Conservation (phyloP, 352 stramenopile species). For the Plasmopara muralis region DNA sequence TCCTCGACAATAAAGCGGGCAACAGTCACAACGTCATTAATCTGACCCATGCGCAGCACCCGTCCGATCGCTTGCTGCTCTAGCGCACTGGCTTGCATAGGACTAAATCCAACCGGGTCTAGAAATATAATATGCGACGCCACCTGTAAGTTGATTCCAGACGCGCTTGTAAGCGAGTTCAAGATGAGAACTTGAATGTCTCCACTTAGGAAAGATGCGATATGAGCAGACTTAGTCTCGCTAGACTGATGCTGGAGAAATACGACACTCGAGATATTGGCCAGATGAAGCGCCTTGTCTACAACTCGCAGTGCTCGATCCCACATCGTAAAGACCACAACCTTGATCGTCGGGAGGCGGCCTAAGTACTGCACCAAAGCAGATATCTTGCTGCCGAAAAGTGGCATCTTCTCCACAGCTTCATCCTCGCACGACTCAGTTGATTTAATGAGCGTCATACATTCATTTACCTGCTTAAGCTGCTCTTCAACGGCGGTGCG, state of each 20-base stretch:
- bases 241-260: conserved; percentile 74
- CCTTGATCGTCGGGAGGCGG: conserved; percentile 43
- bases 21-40: conserved; percentile 58
- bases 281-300: conserved; percentile 46
- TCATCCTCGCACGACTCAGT: conserved; percentile 15
- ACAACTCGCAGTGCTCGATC: conserved; percentile 53
- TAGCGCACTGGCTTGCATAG: conserved; percentile 64
- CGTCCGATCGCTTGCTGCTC: conserved; percentile 81
- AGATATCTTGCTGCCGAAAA: conserved; percentile 73
- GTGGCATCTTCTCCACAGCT: conserved; percentile 20
- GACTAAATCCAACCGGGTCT: conserved; percentile 62
- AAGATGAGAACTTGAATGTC: conserved; percentile 67
- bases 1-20: conserved; percentile 67
- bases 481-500: conserved; percentile 43
- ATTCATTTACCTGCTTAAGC: conserved; percentile 42
- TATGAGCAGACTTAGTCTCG: conserved; percentile 68
- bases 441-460: conserved; percentile 33
- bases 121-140: conserved; percentile 80
- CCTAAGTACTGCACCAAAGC: conserved; percentile 60
- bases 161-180: conserved; percentile 75
- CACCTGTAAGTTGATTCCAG: conserved; percentile 79
- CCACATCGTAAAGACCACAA: conserved; percentile 86
- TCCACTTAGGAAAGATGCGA: conserved; percentile 55
- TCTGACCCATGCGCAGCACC: conserved; percentile 81
- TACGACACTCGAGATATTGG: conserved; percentile 53